Conservation (phyloP, 2,329 filamentous ascomycete genomes). For the Scedosporium minutisporum region DNA sequence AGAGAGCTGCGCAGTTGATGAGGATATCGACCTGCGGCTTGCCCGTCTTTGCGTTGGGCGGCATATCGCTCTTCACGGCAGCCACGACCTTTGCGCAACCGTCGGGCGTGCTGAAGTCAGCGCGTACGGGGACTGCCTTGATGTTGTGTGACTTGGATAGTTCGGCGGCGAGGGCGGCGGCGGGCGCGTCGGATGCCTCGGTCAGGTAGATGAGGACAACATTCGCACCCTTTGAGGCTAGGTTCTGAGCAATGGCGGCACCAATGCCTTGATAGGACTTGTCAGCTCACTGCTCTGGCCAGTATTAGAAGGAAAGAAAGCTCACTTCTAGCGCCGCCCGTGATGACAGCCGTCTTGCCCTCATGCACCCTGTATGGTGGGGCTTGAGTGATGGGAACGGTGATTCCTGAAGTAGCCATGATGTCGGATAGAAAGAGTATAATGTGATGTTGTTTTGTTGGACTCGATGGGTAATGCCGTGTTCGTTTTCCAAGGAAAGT, state of each 20-base stretch:
- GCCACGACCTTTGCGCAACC: slow-evolving; percentile 43
- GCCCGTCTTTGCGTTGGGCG: slow-evolving; percentile 31
- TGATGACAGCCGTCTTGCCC: slow-evolving; percentile 41
- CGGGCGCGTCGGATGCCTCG: slow-evolving; percentile 37
- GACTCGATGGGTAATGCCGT: neutral
- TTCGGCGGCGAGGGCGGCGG: slow-evolving; percentile 35
- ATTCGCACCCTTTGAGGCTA: slow-evolving; percentile 51
- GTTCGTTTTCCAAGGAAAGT: neutral
- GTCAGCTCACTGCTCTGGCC: slow-evolving; percentile 7
- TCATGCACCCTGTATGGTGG: slow-evolving; percentile 19
- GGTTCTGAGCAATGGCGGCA: slow-evolving; percentile 44
- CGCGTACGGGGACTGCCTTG: slow-evolving; percentile 46
- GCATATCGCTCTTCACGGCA: slow-evolving; percentile 34
- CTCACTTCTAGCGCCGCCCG: slow-evolving; percentile 39
- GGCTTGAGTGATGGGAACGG: slow-evolving; percentile 10
- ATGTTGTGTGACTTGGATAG: slow-evolving; percentile 36
- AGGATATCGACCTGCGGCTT: slow-evolving; percentile 46
- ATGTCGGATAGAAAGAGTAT: neutral
- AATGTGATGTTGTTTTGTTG: neutral
- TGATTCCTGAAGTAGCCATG: slow-evolving; percentile 7
- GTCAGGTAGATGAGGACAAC: slow-evolving; percentile 53
- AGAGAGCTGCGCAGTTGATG: slow-evolving; percentile 48
- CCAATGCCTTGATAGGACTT: slow-evolving; percentile 41
- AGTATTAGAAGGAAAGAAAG: neutral
- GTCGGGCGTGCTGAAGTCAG: slow-evolving; percentile 49